A percentile compares a stretch with the other conserved stretches of the same genome.
phyloP scores from a whole-genome alignment of 2,329 filamentous ascomycete species.

The Microsporum audouinii region DNA sequence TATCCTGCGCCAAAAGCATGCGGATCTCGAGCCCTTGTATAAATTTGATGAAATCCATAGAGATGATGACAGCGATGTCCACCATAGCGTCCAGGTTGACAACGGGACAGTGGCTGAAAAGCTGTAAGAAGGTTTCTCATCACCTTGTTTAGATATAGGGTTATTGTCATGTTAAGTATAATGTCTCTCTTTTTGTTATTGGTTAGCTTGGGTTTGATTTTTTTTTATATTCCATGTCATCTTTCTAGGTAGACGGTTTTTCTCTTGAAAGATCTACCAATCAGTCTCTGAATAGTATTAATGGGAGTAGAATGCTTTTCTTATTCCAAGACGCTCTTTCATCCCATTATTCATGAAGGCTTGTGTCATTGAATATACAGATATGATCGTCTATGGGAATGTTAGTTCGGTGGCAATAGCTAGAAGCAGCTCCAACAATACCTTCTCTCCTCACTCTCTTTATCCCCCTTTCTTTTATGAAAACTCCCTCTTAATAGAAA shows the following conservation, averaged over 20 bases:
- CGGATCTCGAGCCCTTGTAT: conserved; percentile 42
- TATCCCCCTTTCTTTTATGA: no score
- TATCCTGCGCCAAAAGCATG: conserved; percentile 39
- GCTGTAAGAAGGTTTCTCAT: neutral
- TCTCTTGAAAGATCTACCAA: neutral
- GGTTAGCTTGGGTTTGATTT: neutral
- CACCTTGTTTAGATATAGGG: neutral
- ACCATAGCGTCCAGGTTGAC: neutral
- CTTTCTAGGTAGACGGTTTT: neutral
- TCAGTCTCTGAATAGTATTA: neutral
- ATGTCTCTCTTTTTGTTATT: neutral
- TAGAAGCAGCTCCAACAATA: neutral
- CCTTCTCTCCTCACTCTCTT: neutral
- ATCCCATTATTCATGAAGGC: no score
- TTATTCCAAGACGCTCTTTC: neutral
- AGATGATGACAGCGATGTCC: conserved; percentile 5
- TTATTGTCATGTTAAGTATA: neutral
- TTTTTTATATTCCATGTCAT: neutral
- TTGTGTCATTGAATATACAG: neutral
- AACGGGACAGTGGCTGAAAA: neutral
- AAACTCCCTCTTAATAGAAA: no score
- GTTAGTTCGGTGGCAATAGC: neutral
- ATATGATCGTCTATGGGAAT: neutral
- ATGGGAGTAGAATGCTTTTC: neutral
- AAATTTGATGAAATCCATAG: conserved; percentile 32